Base-by-base conservation (phyloP, 371 early-diverging fungal species). In the Apophysomyces ossiformis region DNA sequence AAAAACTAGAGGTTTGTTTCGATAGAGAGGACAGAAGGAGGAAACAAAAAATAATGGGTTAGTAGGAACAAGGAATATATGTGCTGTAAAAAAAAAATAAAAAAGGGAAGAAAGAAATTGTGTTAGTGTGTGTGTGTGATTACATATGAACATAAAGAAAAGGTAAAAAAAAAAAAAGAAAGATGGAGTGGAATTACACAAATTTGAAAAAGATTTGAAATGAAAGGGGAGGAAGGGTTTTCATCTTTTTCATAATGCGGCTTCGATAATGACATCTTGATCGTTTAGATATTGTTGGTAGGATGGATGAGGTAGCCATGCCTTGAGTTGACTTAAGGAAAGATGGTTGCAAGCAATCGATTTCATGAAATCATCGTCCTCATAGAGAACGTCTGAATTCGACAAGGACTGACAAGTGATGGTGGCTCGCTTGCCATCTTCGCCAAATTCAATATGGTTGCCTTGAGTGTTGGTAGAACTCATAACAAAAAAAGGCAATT, bases 111-210 rank as follows among this genome's bases (percentile, higher is more conserved):
- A 26, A 26, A 26, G 1, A n/a, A n/a, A n/a, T n/a, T n/a, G n/a
- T n/a, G n/a, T n/a, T n/a, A n/a, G n/a, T n/a, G n/a, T n/a, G n/a
- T 50, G 54, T 50, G 54, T 50, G 54, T 50, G 54, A 50, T 50
- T 50, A 50, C 54, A 50, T 50, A 50, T 18, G 21, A 47, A 50
- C n/a, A 50, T 21, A 50, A 26, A 26, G 3, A 26, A 26, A 26
- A 1, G 26, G 26, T 1, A 0, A 26, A 26, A 26, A 26, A 26
- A 26, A 2, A 2, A 2, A 2, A 2, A 26, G n/a, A 26, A 26
- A 26, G 32, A 26, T 26, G 32, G 32, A 26, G 32, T 2, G 32
- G 2, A 26, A 26, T 26, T 26, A 26, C 32, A 26, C n/a, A 26
- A 26, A 2, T 26, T 26, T 26, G 32, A 26, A 26, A 26, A 26